Conservation (phyloP, 1,139 yeast species). For the Pichia sp. region DNA sequence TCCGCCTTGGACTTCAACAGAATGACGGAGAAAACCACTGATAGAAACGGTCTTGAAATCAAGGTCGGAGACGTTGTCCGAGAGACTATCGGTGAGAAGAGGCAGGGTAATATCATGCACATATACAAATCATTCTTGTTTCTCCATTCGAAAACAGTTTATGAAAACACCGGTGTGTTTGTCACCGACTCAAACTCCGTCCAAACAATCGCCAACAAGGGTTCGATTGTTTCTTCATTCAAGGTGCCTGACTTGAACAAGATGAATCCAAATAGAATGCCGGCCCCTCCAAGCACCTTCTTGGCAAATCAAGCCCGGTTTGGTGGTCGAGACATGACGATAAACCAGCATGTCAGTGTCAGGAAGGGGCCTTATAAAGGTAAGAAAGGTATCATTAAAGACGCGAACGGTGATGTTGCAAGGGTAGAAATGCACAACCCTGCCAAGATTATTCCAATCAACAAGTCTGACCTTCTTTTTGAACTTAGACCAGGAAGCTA, state of each 20-base stretch:
- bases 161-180: slow-evolving; percentile 89
- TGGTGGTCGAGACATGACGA: slow-evolving; percentile 74
- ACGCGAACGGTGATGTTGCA: slow-evolving; percentile 86
- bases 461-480: slow-evolving; percentile 70
- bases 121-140: slow-evolving; percentile 77
- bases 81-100: slow-evolving; percentile 71
- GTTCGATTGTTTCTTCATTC: slow-evolving; percentile 48
- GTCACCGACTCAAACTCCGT: slow-evolving; percentile 74
- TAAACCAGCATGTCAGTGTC: slow-evolving; percentile 81
- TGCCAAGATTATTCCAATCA: slow-evolving; percentile 80
- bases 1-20: slow-evolving; percentile 61
- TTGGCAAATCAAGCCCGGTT: slow-evolving; percentile 31
- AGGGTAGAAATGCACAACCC: slow-evolving; percentile 92
- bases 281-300: slow-evolving; percentile 46
- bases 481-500: slow-evolving; percentile 58
- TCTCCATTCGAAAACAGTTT: slow-evolving; percentile 69
- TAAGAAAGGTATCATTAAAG: slow-evolving; percentile 86
- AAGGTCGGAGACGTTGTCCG: slow-evolving; percentile 88
- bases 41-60: slow-evolving; percentile 76
- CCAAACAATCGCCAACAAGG: slow-evolving; percentile 80
- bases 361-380: slow-evolving; percentile 93
- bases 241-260: slow-evolving; percentile 47
- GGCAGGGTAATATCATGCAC: slow-evolving; percentile 86
- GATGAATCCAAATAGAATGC: slow-evolving; percentile 78
- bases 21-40: slow-evolving; percentile 81